A percentile compares a stretch with the other conserved stretches of the same genome.
These are phyloP conservation scores for Liriodendron chinense DNA, from an alignment of 164 flowering plant genomes.

Conservation along the genomic window DNA sequence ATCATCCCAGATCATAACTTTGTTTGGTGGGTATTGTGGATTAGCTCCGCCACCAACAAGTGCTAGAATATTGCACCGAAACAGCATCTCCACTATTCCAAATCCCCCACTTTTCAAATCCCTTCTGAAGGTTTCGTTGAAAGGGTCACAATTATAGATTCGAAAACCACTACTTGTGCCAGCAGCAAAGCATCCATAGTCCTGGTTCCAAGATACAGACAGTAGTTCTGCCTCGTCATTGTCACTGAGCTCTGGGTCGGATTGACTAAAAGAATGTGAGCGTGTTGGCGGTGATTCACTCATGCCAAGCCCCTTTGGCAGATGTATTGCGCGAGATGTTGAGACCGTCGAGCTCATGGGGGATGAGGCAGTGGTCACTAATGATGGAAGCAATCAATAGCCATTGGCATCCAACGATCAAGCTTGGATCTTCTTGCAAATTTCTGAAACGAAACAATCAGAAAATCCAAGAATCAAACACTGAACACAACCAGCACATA, in stretches of 20 bases:
- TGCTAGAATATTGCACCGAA: constrained; percentile 49
- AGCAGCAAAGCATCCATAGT: constrained; percentile 57
- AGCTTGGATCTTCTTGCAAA: not conserved
- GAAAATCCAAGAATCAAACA: not conserved
- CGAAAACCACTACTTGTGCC: constrained; percentile 59
- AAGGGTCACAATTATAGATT: constrained; percentile 53
- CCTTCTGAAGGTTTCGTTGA: constrained; percentile 56
- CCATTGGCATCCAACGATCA: not conserved
- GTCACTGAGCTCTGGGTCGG: constrained; percentile 33
- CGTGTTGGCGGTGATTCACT: constrained; percentile 26
- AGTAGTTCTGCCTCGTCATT: constrained; percentile 32
- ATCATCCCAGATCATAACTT: constrained; percentile 66
- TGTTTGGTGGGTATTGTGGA: constrained; percentile 47
- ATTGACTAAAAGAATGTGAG: constrained; percentile 21
- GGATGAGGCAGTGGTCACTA: constrained; percentile 10
- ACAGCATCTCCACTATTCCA: constrained; percentile 54
- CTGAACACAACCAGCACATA: not conserved
- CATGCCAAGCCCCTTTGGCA: constrained; percentile 24
- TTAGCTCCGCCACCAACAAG: constrained; percentile 54
- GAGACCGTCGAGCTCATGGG: constrained; percentile 38
- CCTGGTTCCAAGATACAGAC: constrained; percentile 68
- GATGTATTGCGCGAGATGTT: constrained; percentile 28
- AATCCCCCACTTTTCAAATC: constrained; percentile 56
- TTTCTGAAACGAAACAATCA: not conserved
- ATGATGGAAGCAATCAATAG: constrained; percentile 15